Evolutionary conservation across 257 asterid species (phyloP).

Genomic region (Leonotis leonurus): DNA sequence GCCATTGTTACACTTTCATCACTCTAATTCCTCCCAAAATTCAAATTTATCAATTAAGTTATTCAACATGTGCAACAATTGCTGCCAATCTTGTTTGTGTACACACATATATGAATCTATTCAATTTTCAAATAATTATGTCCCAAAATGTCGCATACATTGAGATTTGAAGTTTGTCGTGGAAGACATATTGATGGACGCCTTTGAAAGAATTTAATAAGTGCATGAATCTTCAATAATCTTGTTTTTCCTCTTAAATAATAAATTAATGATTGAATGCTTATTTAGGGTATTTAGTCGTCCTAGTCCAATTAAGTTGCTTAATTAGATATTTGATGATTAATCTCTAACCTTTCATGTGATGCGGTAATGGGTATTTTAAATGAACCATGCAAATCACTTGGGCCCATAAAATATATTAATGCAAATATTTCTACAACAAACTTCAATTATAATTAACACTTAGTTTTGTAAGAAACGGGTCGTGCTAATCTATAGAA

Average conservation of each 20-base stretch:
- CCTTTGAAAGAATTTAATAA: background rate
- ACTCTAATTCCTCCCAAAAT: background rate
- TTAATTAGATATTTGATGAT: no score
- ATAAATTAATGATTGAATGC: background rate
- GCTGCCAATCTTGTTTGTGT: background rate
- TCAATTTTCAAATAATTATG: background rate
- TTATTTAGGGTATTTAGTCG: background rate
- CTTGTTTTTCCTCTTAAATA: background rate
- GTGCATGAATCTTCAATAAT: background rate
- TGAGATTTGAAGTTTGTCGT: conserved; percentile 4
- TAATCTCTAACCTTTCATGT: no score
- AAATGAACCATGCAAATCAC: no score
- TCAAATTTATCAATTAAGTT: background rate
- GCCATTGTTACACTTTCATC: background rate
- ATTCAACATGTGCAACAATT: background rate
- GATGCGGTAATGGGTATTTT: no score
- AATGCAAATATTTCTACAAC: no score
- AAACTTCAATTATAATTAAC: no score
- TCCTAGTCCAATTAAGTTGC: no score
- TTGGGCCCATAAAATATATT: no score
- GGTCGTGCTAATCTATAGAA: no score
- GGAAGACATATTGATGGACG: background rate
- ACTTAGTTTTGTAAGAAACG: no score
- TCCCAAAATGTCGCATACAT: conserved; percentile 7
- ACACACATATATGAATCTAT: background rate